Evolutionary conservation across 495 filamentous ascomycete genomes (phyloP).

Genomic region (Penicillium silybi): DNA sequence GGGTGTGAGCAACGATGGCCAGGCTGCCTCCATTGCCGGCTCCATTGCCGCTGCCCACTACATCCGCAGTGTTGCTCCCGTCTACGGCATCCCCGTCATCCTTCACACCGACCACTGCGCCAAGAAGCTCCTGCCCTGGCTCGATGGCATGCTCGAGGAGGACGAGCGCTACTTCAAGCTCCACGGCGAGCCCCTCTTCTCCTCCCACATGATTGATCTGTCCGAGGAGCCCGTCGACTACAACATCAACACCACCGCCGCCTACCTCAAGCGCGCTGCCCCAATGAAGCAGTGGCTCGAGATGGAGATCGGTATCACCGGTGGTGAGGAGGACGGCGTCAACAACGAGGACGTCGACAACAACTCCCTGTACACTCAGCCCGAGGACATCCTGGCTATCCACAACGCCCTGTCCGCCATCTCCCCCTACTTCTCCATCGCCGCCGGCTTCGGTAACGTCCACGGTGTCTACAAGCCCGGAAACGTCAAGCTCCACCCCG

Average conservation of each 20-base stretch:
- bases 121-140: constrained; percentile 91
- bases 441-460: constrained; percentile 97
- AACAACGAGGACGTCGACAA: constrained; percentile 80
- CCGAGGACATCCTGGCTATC: constrained; percentile 89
- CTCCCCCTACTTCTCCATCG: constrained; percentile 94
- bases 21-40: constrained; percentile 83
- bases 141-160: constrained; percentile 90
- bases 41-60: constrained; percentile 87
- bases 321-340: constrained; percentile 90
- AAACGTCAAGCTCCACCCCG: constrained; percentile 92
- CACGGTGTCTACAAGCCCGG: constrained; percentile 99
- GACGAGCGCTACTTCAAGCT: constrained; percentile 92
- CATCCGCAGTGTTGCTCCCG: constrained; percentile 81
- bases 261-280: constrained; percentile 84
- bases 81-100: constrained; percentile 87
- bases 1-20: constrained; percentile 77
- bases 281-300: constrained; percentile 99
- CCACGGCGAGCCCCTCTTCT: constrained; percentile 90
- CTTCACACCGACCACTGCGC: constrained; percentile 93
- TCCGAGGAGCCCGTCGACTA: constrained; percentile 80
- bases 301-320: constrained; percentile 96
- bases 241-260: constrained; percentile 88
- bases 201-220: constrained; percentile 96
- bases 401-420: constrained; percentile 75
- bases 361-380: constrained; percentile 94